Evolutionary conservation across 169 alveolate genomes (phyloP).

Genomic region (Eimeria mitis): DNA sequence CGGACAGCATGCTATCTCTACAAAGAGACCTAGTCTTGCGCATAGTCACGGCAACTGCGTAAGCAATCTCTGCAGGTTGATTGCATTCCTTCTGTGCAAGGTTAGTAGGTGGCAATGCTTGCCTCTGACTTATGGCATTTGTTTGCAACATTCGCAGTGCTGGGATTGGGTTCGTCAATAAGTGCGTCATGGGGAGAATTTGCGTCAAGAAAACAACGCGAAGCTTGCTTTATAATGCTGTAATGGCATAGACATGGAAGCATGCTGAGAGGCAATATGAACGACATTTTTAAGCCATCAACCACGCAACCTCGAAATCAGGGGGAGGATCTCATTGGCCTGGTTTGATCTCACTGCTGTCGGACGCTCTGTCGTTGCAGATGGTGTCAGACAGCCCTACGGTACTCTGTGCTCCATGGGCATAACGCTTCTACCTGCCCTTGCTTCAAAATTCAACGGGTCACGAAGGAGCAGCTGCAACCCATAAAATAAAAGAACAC

Average conservation of each 20-base stretch:
- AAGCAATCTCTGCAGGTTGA: background rate
- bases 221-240: background rate
- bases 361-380: background rate
- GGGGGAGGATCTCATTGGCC: background rate
- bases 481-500: background rate
- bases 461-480: background rate
- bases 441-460: background rate
- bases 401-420: background rate
- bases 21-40: background rate
- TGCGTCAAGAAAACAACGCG: background rate
- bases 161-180: background rate
- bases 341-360: background rate
- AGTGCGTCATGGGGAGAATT: background rate
- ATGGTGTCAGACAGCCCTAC: background rate
- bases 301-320: background rate
- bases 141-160: background rate
- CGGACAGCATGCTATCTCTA: background rate
- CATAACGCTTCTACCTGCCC: background rate
- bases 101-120: background rate
- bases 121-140: background rate
- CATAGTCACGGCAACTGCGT: background rate
- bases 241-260: background rate
- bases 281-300: background rate
- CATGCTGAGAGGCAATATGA: background rate
- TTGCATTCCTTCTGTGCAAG: background rate